Percentiles rank a stretch among this genome's conserved stretches.
phyloP scores from a whole-genome alignment of 495 filamentous ascomycete species.

The Amorphotheca resinae region DNA sequence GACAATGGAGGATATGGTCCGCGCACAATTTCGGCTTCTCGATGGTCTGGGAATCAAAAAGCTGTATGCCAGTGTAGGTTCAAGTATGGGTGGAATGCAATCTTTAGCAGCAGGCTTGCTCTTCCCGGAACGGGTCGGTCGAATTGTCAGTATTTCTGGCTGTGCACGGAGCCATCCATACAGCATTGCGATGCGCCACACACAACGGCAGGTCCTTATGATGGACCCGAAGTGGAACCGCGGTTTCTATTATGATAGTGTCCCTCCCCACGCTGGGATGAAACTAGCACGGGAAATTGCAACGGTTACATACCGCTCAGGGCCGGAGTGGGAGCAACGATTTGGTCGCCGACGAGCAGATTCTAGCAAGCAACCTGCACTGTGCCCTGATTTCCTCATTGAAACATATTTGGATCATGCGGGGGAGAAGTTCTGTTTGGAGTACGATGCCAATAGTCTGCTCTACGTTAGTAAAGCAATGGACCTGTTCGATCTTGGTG shows the following conservation, averaged over 20 bases:
- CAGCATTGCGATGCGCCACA: conserved; percentile 98
- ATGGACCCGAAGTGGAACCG: conserved; percentile 96
- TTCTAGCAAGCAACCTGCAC: conserved; percentile 67
- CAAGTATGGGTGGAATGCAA: conserved; percentile 98
- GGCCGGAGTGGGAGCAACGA: conserved; percentile 94
- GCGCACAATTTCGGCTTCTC: conserved; percentile 83
- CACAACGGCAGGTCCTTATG: conserved; percentile 95
- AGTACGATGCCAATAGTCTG: conserved; percentile 92
- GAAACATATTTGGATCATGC: conserved; percentile 98
- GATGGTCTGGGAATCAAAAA: conserved; percentile 67
- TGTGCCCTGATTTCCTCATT: conserved; percentile 95
- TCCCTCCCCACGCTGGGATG: conserved; percentile 93
- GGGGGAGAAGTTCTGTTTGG: conserved; percentile 97
- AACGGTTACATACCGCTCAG: conserved; percentile 92
- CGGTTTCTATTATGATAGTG: conserved; percentile 84
- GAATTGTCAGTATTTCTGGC: conserved; percentile 81
- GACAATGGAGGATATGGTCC: conserved; percentile 95
- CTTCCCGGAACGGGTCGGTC: conserved; percentile 67
- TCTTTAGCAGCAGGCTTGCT: conserved; percentile 82
- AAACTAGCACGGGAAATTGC: conserved; percentile 96
- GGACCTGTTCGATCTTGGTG: conserved; percentile 92
- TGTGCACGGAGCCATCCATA: conserved; percentile 95
- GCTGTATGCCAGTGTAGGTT: conserved; percentile 85
- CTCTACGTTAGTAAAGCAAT: conserved; percentile 98
- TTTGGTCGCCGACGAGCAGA: conserved; percentile 87